Percentiles rank a stretch among this genome's conserved stretches.
Evolutionary conservation across 495 filamentous ascomycete species (phyloP).

Genomic region (Ramalina peruviana): DNA sequence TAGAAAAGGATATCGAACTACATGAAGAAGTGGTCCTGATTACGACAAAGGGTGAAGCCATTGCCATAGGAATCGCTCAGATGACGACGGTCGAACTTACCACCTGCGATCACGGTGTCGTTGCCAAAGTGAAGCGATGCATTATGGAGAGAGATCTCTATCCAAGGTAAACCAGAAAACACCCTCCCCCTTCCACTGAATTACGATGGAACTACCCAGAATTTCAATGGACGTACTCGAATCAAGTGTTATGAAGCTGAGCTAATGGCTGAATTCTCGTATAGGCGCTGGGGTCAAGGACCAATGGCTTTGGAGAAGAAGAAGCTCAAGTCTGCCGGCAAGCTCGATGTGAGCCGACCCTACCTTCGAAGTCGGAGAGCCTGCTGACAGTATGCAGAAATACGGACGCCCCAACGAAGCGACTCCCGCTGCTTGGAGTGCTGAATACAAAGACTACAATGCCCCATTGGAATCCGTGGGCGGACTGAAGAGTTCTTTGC

Average conservation of each 20-base stretch:
- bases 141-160: conserved; percentile 99
- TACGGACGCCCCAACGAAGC: conserved; percentile 81
- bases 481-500: conserved; percentile 10
- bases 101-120: conserved; percentile 87
- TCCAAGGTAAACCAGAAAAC: conserved; percentile 30
- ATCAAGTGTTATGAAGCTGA: too few species aligned
- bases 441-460: conserved; percentile 78
- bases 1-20: conserved; percentile 74
- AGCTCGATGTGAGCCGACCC: conserved; percentile 59
- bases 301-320: conserved; percentile 90
- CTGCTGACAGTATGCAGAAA: conserved; percentile 41
- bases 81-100: conserved; percentile 90
- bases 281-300: conserved; percentile 76
- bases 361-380: background rate
- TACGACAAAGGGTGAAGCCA: conserved; percentile 97
- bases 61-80: conserved; percentile 85
- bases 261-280: too few species aligned
- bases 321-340: conserved; percentile 95
- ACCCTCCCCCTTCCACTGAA: too few species aligned
- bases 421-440: conserved; percentile 83
- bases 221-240: too few species aligned
- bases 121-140: conserved; percentile 93
- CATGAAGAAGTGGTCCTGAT: conserved; percentile 91
- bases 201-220: too few species aligned
- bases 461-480: conserved; percentile 32